These are phyloP conservation scores for Polyplosphaeria fusca DNA, from an alignment of 495 filamentous ascomycete species.

Conservation along the genomic window DNA sequence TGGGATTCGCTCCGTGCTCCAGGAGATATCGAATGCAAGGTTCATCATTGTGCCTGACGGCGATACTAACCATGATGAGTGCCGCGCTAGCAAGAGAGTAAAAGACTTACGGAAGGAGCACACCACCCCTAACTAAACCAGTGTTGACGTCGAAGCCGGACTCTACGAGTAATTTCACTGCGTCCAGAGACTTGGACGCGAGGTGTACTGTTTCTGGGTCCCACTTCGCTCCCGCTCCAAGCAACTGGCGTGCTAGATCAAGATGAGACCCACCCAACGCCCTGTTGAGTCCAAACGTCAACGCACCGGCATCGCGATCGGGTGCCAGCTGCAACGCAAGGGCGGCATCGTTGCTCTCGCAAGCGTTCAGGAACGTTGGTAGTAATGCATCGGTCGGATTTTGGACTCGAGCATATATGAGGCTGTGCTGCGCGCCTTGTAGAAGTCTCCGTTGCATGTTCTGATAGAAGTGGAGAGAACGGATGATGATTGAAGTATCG, in stretches of 20 bases:
- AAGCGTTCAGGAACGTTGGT: background rate
- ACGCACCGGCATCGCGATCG: background rate
- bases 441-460: too few species aligned
- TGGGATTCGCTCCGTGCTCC: background rate
- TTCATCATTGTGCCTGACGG: background rate
- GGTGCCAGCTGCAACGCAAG: background rate
- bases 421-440: too few species aligned
- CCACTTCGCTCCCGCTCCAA: background rate
- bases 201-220: background rate
- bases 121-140: background rate
- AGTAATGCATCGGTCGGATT: background rate
- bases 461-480: too few species aligned
- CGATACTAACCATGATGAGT: background rate
- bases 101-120: background rate
- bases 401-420: background rate
- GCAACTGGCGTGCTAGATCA: background rate
- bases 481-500: too few species aligned
- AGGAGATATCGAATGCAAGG: background rate
- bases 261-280: background rate
- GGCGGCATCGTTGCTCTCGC: background rate
- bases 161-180: conserved; percentile 2
- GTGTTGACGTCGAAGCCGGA: conserved; percentile 1
- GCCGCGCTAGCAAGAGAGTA: background rate
- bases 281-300: background rate
- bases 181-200: background rate